Evolutionary conservation across 1,139 yeast species (phyloP), one percentile per base, ranked within the genome.

Genomic region (Blastobotrys ciferrii): DNA sequence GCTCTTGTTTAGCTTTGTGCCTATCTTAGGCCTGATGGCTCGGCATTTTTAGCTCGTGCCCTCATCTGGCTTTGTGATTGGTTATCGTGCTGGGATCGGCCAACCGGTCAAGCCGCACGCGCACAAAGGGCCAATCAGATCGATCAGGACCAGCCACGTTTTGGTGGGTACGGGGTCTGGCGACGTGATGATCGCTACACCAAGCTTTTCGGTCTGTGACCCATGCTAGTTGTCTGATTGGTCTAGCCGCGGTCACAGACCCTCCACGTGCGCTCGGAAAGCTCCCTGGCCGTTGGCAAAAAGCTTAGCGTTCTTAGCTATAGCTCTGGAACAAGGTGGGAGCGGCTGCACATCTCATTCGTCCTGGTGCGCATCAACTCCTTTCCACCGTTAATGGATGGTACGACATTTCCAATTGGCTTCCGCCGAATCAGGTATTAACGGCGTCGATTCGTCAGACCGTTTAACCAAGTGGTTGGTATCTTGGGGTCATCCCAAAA

Each of bases 111-210:
- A 36, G 40, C 40, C 40, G 25, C 40, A 36, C 40, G 25, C 40
- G 28, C 40, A 33, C 38, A 13, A 14, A 9, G n/a, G 4, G 23
- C 45, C 45, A 42, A 42, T 42, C 45, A 42, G 32, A 36, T n/a
- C 12, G 17, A 6, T 18, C 11, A 18, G 25, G 11, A 31, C 7
- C 18, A 13, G 9, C 39, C 45, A 42, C 45, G 45, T 42, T 42
- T 23, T 23, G 28, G 28, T 23, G 9, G 28, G 9, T 5, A 23
- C 28, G 28, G 28, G 28, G 28, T 23, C 28, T 23, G 28, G 9
- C 9, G 28, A 23, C 28, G 28, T 5, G 28, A 23, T 9, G 28
- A 23, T 23, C 28, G 5, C 28, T 23, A 6, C 9, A 5, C 9
- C 9, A 23, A 9, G 28, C 9, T 23, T 20, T 20, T 5, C 18